phyloP scores from a whole-genome alignment of 345 rosid species.

The Pseudoturritis turrita region DNA sequence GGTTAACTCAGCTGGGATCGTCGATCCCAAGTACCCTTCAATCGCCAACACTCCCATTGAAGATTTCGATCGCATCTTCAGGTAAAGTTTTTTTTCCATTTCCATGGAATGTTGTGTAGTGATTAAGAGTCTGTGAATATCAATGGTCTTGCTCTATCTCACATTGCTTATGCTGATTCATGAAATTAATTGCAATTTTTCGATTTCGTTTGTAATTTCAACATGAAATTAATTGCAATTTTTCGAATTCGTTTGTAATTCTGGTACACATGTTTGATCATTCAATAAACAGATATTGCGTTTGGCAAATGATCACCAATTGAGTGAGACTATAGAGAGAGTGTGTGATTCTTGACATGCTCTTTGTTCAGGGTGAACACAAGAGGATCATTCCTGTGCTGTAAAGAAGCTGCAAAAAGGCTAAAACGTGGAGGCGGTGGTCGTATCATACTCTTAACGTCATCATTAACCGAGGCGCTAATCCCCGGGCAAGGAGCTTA shows the following conservation, averaged over 20 bases:
- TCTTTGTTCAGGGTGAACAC: constrained; percentile 34
- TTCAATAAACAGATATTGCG: too few relatives aligned
- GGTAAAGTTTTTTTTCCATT: background rate
- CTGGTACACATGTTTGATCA: too few relatives aligned
- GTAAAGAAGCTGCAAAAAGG: constrained; percentile 43
- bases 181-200: background rate
- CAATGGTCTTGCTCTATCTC: background rate
- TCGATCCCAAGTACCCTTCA: constrained; percentile 49
- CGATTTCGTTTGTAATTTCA: too few relatives aligned
- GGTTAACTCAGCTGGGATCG: constrained; percentile 56
- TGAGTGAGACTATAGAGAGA: background rate
- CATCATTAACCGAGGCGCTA: constrained; percentile 33
- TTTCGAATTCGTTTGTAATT: too few relatives aligned
- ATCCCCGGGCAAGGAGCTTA: constrained; percentile 35
- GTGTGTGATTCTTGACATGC: background rate
- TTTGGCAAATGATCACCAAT: background rate
- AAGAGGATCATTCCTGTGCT: constrained; percentile 48
- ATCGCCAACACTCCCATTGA: constrained; percentile 52
- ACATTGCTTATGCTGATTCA: background rate
- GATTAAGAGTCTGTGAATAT: background rate
- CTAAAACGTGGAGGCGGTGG: constrained; percentile 43
- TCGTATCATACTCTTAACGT: constrained; percentile 35
- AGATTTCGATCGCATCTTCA: constrained; percentile 51
- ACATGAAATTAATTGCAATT: too few relatives aligned
- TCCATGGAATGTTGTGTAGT: background rate